Percentiles rank a stretch among this genome's conserved stretches.
Conservation (phyloP, 2,329 filamentous ascomycete genomes). For the Aureobasidium sp. region DNA sequence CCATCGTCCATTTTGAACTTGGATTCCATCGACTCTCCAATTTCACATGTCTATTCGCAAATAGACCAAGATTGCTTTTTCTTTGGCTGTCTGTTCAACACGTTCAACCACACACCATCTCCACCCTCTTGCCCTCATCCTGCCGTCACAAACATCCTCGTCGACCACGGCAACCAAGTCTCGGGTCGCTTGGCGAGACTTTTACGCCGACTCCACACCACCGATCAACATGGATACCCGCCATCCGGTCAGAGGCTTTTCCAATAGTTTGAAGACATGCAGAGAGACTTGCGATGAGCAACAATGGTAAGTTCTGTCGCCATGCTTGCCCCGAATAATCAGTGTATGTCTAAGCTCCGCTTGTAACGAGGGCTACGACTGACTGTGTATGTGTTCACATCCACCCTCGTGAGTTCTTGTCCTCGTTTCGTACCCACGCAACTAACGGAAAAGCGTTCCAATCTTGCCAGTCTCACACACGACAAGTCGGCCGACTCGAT, state of each 20-base stretch:
- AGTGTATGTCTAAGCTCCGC: background rate
- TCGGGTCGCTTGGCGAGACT: constrained; percentile 11
- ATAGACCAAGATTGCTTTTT: constrained; percentile 1
- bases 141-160: background rate
- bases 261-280: constrained; percentile 11
- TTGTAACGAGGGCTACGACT: background rate
- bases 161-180: constrained; percentile 1
- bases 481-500: background rate
- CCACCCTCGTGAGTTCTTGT: background rate
- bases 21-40: too few relatives aligned
- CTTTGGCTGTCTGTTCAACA: background rate
- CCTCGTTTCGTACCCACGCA: constrained; percentile 1
- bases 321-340: background rate
- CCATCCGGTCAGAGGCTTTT: constrained; percentile 9
- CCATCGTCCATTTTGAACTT: background rate
- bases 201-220: constrained; percentile 1
- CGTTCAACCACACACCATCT: background rate
- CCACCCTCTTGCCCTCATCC: background rate
- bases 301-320: constrained; percentile 6
- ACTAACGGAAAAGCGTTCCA: constrained; percentile 4
- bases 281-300: constrained; percentile 6
- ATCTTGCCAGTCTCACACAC: background rate
- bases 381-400: background rate
- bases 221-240: constrained; percentile 12
- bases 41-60: background rate